Conservation (phyloP, 2,329 filamentous ascomycete species). For the Remersonia thermophila region DNA sequence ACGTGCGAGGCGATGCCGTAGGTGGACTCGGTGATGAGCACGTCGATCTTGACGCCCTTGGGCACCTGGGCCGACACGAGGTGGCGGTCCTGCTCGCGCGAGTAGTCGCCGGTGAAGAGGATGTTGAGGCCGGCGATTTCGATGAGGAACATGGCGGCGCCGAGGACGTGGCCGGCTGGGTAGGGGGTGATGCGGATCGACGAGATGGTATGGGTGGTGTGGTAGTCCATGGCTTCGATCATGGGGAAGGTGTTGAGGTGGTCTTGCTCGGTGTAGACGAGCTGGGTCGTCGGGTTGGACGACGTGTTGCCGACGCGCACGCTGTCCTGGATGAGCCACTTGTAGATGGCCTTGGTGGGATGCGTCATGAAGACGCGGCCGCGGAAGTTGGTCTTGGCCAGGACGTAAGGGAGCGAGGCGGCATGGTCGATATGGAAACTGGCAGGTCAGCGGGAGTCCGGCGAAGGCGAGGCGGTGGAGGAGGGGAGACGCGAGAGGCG, state of each 20-base stretch:
- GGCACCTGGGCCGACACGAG: conserved; percentile 88
- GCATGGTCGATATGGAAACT: conserved; percentile 99
- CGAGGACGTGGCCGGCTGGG: conserved; percentile 92
- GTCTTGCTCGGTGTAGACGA: conserved; percentile 90
- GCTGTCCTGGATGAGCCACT: conserved; percentile 97
- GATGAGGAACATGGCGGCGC: conserved; percentile 95
- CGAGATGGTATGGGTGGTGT: conserved; percentile 93
- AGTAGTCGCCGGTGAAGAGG: conserved; percentile 96
- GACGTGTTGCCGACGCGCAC: conserved; percentile 73
- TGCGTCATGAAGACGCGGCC: conserved; percentile 98
- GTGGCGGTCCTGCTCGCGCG: conserved; percentile 87
- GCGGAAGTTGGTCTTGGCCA: conserved; percentile 95
- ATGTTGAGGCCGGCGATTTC: conserved; percentile 96
- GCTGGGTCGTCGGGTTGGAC: conserved; percentile 51
- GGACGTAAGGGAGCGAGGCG: conserved; percentile 93
- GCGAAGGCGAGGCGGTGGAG: neutral
- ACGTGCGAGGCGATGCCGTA: conserved; percentile 93
- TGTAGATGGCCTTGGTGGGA: conserved; percentile 98
- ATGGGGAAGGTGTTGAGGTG: conserved; percentile 84
- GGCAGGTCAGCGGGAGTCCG: conserved; percentile 14
- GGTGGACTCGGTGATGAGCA: conserved; percentile 93
- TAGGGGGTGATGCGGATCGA: conserved; percentile 95
- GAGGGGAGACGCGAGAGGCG: neutral
- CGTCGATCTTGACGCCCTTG: conserved; percentile 79
- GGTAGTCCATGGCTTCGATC: conserved; percentile 96